Evolutionary conservation across 192 early-diverging fungal genomes (phyloP), one percentile per base, ranked within the genome.

Genomic region (Podila epicladia): DNA sequence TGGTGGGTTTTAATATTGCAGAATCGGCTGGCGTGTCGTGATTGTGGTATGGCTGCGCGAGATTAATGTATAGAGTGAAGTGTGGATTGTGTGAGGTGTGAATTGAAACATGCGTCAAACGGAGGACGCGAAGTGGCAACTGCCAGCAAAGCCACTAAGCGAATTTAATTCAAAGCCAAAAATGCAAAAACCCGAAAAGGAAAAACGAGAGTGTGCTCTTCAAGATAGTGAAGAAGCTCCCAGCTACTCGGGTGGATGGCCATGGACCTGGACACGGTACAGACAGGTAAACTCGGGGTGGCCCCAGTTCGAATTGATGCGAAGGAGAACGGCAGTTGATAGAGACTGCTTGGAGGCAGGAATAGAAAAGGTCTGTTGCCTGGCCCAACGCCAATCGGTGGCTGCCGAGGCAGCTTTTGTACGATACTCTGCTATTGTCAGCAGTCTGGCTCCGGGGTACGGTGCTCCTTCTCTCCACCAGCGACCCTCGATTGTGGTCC

Each of bases 201-300:
- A 45, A 37, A 1, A 8, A 37, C 9, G 9, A 37, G 5, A 9
- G 41, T 12, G 15, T 45, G 41, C 17, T 45, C 41, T 17, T 12
- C 41, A 45, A 45, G 41, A 53, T n/a, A 8, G 24, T 3, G 11
- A 55, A 24, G 2, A 55, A 6, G 0, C 53, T n/a, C 53, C 19
- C 24, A 55, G 12, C 53, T 55, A 26, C 53, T 55, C 53, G 6
- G 24, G 1, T 26, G 20, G 53, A 55, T 64, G 29, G 5, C 88
- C 93, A 71, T 95, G 93, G 37, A 92, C 88, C 51, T 91, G 89
- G 45, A 94, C 85, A 48, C 93, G 87, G 72, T 95, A 95, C 29
- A 95, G 58, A 62, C 92, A 93, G 12, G 93, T 94, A 65, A 90
- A 89, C 5, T 86, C 75, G 26, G 85, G 82, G 60, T 93, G 84